These are phyloP conservation scores for Penicillium roqueforti DNA, from an alignment of 495 filamentous ascomycete genomes.

Conservation along the genomic window DNA sequence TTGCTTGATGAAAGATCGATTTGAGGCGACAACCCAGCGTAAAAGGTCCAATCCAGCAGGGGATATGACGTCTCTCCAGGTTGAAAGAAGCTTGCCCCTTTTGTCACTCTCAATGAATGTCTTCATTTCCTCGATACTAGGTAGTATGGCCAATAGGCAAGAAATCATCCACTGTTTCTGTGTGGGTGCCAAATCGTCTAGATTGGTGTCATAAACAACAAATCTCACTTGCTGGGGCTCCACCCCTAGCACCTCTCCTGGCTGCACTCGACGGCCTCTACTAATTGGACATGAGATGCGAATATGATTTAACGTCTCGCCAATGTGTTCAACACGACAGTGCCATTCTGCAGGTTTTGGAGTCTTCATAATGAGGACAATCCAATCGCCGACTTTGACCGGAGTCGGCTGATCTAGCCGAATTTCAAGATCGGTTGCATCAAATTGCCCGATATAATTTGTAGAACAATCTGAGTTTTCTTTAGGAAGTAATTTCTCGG, in stretches of 20 bases:
- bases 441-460: slow-evolving; percentile 15
- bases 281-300: slow-evolving; percentile 18
- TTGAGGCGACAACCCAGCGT: slow-evolving; percentile 89
- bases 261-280: neutral
- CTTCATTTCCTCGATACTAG: slow-evolving; percentile 60
- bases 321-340: slow-evolving; percentile 18
- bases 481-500: slow-evolving; percentile 19
- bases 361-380: slow-evolving; percentile 37
- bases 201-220: slow-evolving; percentile 51
- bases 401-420: slow-evolving; percentile 24
- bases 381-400: slow-evolving; percentile 56
- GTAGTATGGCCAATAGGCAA: slow-evolving; percentile 63
- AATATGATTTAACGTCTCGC: slow-evolving; percentile 5
- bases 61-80: slow-evolving; percentile 60
- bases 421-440: slow-evolving; percentile 40
- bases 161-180: slow-evolving; percentile 53
- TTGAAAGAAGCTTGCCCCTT: slow-evolving; percentile 40
- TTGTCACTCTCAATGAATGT: slow-evolving; percentile 48
- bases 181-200: slow-evolving; percentile 45
- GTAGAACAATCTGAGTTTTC: neutral
- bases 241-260: neutral
- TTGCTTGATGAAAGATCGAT: slow-evolving; percentile 80
- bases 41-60: slow-evolving; percentile 66
- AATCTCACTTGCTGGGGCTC: slow-evolving; percentile 21
- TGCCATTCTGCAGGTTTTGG: slow-evolving; percentile 11